A percentile compares a stretch with the other conserved stretches of the same genome.
Conservation (phyloP, 169 alveolate genomes). For the Toxoplasma gondii region DNA sequence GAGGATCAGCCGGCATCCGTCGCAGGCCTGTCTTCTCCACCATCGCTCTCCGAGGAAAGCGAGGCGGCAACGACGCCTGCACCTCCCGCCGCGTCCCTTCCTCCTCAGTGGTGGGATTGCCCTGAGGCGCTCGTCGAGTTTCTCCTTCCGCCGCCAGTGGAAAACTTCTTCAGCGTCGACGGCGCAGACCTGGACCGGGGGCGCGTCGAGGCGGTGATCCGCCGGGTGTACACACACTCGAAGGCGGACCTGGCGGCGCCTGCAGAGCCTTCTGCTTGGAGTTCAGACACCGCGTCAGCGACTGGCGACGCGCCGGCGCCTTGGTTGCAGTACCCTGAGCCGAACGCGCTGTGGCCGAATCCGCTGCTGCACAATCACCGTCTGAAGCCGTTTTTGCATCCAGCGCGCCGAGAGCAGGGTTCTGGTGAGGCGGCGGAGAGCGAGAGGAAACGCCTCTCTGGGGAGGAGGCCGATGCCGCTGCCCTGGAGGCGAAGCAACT, state of each 20-base stretch:
- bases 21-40: background rate
- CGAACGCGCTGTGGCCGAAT: constrained; percentile 68
- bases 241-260: background rate
- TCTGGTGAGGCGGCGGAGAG: background rate
- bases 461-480: background rate
- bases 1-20: background rate
- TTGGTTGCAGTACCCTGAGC: constrained; percentile 56
- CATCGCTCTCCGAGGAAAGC: background rate
- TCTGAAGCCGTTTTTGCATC: constrained; percentile 50
- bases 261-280: background rate
- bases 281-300: background rate
- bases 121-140: background rate
- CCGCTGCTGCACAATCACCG: constrained; percentile 67
- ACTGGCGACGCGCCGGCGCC: background rate
- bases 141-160: constrained; percentile 9
- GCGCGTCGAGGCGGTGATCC: background rate
- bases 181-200: background rate
- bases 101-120: constrained; percentile 21
- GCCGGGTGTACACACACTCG: background rate
- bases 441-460: background rate
- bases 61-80: background rate
- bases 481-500: constrained; percentile 40
- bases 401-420: background rate
- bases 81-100: background rate
- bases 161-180: background rate